Percentiles rank a stretch among this genome's conserved stretches.
Evolutionary conservation across 2,329 filamentous ascomycete genomes (phyloP).

Genomic region (Helotiales sp.): DNA sequence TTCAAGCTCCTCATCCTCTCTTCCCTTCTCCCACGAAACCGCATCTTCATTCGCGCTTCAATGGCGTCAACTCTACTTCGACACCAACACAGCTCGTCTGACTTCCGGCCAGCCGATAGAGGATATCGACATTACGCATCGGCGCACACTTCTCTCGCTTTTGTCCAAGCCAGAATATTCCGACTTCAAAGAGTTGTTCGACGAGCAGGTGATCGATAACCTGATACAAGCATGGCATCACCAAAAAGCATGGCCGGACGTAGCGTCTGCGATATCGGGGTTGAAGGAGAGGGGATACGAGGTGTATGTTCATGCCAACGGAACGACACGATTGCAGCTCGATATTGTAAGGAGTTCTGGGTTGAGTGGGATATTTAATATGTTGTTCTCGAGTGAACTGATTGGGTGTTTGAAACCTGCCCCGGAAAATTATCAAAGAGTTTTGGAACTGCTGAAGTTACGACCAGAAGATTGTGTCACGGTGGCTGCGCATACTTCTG

Average conservation of each 20-base stretch:
- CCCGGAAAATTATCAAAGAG: constrained; percentile 46
- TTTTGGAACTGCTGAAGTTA: constrained; percentile 44
- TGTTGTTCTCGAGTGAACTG: constrained; percentile 53
- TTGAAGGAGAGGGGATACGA: constrained; percentile 40
- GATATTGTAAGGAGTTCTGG: constrained; percentile 49
- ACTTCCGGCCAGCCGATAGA: constrained; percentile 39
- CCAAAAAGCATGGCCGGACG: constrained; percentile 49
- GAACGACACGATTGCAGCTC: constrained; percentile 54
- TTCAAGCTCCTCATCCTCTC: too few relatives aligned
- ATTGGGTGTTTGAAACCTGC: constrained; percentile 50
- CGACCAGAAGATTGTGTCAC: constrained; percentile 48
- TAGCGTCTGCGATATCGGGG: constrained; percentile 41
- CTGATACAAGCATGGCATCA: constrained; percentile 43
- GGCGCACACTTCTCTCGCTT: constrained; percentile 40
- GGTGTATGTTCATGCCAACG: constrained; percentile 54
- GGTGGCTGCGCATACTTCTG: constrained; percentile 57
- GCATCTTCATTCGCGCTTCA: constrained; percentile 42
- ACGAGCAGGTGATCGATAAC: not conserved
- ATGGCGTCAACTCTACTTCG: constrained; percentile 53
- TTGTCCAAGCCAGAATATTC: constrained; percentile 33
- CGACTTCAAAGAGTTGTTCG: constrained; percentile 4
- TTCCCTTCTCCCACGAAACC: not conserved
- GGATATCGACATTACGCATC: constrained; percentile 53
- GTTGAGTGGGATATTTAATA: constrained; percentile 49
- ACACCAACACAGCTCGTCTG: constrained; percentile 43